Evolutionary conservation across 2,329 filamentous ascomycete species (phyloP).

Genomic region (Calonectria crousiana): DNA sequence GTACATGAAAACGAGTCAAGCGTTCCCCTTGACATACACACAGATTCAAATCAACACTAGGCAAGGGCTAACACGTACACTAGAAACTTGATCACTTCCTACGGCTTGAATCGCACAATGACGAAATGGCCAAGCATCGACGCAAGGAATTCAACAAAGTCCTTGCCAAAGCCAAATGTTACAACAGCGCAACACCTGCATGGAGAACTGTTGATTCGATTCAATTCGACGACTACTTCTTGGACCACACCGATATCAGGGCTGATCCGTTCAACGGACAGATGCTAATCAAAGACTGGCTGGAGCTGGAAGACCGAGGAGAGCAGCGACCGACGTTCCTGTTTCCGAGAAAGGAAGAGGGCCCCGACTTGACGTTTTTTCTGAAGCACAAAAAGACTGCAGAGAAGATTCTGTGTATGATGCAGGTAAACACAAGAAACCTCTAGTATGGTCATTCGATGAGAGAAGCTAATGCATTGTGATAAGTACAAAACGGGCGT

Average conservation of each 20-base stretch:
- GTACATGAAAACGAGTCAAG: not conserved
- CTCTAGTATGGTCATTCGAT: accelerated
- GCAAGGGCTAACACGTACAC: not conserved
- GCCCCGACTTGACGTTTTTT: not conserved
- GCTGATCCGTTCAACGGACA: not conserved
- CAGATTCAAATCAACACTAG: too few relatives aligned
- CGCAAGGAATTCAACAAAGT: not conserved
- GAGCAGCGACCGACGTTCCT: not conserved
- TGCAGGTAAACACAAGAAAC: not conserved
- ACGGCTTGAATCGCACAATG: not conserved
- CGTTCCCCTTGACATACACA: too few relatives aligned
- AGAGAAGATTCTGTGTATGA: not conserved
- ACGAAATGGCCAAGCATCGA: not conserved
- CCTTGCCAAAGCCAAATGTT: not conserved
- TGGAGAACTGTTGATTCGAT: not conserved
- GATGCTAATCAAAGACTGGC: not conserved
- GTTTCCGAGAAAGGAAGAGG: not conserved
- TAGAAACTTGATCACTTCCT: not conserved
- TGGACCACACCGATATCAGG: not conserved
- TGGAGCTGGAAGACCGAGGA: not conserved
- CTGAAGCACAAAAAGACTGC: not conserved
- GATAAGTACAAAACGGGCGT: not conserved
- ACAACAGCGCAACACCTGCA: not conserved
- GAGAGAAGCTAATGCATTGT: not conserved
- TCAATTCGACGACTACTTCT: not conserved